Percentiles rank a stretch among this genome's conserved stretches.
phyloP scores from a whole-genome alignment of 1,284 basidiomycete genomes.

The Mycena citricolor region DNA sequence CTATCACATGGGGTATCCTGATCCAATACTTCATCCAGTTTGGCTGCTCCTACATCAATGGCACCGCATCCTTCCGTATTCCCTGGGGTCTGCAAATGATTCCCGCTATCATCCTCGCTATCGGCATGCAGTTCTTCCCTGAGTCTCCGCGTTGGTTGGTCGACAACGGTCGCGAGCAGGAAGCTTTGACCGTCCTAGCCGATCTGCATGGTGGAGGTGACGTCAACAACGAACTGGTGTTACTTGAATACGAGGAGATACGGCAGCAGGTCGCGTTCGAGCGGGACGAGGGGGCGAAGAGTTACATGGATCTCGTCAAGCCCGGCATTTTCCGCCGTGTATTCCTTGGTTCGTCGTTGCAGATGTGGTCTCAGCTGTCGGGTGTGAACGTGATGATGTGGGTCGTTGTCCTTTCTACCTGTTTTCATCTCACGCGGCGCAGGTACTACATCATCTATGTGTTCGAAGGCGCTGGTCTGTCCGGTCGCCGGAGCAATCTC shows the following conservation, averaged over 20 bases:
- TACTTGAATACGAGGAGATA: conserved; percentile 80
- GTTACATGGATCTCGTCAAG: conserved; percentile 67
- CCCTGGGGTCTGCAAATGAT: conserved; percentile 81
- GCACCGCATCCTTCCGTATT: conserved; percentile 72
- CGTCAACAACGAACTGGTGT: conserved; percentile 61
- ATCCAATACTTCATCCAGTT: no score
- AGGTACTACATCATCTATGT: conserved; percentile 79
- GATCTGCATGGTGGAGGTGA: conserved; percentile 79
- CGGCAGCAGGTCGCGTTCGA: conserved; percentile 71
- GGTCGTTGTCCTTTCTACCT: conserved; percentile 18
- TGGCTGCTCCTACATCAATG: no score
- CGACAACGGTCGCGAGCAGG: conserved; percentile 46
- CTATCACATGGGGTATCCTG: conserved; percentile 76
- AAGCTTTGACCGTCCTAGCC: conserved; percentile 76
- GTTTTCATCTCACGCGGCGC: no score
- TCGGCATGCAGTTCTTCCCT: conserved; percentile 70
- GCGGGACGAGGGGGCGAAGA: conserved; percentile 68
- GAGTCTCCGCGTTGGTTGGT: conserved; percentile 40
- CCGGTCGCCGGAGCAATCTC: conserved; percentile 66
- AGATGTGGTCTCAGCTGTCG: conserved; percentile 66
- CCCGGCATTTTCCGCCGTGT: conserved; percentile 59
- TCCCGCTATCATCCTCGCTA: conserved; percentile 64
- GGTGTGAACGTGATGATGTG: conserved; percentile 76
- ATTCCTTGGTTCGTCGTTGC: conserved; percentile 53
- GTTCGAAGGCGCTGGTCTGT: conserved; percentile 74